Base-by-base conservation (phyloP, 2,329 filamentous ascomycete genomes). In the Aureobasidium sp. region DNA sequence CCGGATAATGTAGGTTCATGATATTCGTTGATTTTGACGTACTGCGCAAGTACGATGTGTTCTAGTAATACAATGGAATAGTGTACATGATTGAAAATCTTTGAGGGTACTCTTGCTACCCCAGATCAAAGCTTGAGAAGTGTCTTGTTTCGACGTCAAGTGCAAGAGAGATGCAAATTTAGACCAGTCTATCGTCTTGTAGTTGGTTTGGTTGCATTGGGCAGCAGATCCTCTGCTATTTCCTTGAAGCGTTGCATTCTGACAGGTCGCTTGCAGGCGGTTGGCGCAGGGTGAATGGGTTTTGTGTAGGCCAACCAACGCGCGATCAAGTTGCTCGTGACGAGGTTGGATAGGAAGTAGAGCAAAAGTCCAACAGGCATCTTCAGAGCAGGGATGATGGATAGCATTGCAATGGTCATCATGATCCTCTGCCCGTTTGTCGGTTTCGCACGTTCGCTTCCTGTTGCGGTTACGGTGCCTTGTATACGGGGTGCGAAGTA, bases 301-400 rank as follows among this genome's bases (percentile, higher is more conserved):
- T 66, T 63, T n/a, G 61, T 67, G 11, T 60, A n/a, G 13, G 68
- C 62, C 49, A 72, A 40, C 65, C 64, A 69, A 37, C 63, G 61
- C 3, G 43, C 46, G 54, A 67, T 64, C 51, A 70, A 25, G 17
- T 57, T 54, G 7, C 61, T 64, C 1, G 64, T 46, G 4, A 54
- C 25, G 19, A 66, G 37, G 43, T 61, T 68, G 3, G 66, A 57
- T 5, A 70, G 50, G 23, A 71, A 71, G 55, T 78, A 78, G n/a
- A 77, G 65, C 64, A 76, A 62, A n/a, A 78, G 60, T 2, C 68
- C 75, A 15, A 72, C 70, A 0, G 76, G 76, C 5, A 77, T 58
- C 4, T 73, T 50, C 47, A 73, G 65, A 19, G 69, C 68, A 1
- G 73, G 38, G 1, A 72, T 66, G 6, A 68, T 69, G 35, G 77